These are phyloP conservation scores for Volvariella surrecta DNA, from an alignment of 1,284 basidiomycete species.

Conservation along the genomic window DNA sequence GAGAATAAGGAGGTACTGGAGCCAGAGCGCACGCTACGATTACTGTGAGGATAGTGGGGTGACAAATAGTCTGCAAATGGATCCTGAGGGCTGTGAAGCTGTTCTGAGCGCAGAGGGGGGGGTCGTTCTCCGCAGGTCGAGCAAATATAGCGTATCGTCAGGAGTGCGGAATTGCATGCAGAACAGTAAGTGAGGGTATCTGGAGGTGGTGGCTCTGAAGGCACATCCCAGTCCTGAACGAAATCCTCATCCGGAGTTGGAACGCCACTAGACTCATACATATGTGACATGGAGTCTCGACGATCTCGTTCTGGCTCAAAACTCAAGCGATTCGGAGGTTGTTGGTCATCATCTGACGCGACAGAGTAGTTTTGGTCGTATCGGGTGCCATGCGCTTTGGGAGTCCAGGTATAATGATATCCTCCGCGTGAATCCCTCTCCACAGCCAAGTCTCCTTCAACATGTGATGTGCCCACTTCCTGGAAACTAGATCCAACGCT, in stretches of 20 bases:
- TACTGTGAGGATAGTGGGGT: background rate
- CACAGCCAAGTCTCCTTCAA: conserved; percentile 41
- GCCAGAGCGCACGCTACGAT: background rate
- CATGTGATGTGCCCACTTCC: background rate
- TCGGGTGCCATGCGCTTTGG: conserved; percentile 7
- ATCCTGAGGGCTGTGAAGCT: conserved; percentile 12
- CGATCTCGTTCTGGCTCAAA: background rate
- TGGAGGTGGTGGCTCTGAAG: conserved; percentile 40
- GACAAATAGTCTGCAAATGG: conserved; percentile 3
- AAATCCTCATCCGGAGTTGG: too few species aligned
- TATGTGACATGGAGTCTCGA: conserved; percentile 9
- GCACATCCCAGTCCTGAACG: too few species aligned
- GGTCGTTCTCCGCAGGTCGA: conserved; percentile 65
- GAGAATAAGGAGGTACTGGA: background rate
- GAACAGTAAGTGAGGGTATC: conserved; percentile 74
- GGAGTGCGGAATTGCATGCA: conserved; percentile 64
- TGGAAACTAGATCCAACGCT: background rate
- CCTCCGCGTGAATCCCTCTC: conserved; percentile 59
- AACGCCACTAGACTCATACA: too few species aligned
- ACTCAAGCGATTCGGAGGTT: background rate
- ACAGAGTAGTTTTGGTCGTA: too few species aligned
- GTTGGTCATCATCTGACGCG: conserved; percentile 5
- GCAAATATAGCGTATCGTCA: conserved; percentile 81
- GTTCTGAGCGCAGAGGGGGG: conserved; percentile 8
- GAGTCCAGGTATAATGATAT: conserved; percentile 68